Evolutionary conservation across 345 rosid genomes (phyloP).

Genomic region (Jatropha curcas): DNA sequence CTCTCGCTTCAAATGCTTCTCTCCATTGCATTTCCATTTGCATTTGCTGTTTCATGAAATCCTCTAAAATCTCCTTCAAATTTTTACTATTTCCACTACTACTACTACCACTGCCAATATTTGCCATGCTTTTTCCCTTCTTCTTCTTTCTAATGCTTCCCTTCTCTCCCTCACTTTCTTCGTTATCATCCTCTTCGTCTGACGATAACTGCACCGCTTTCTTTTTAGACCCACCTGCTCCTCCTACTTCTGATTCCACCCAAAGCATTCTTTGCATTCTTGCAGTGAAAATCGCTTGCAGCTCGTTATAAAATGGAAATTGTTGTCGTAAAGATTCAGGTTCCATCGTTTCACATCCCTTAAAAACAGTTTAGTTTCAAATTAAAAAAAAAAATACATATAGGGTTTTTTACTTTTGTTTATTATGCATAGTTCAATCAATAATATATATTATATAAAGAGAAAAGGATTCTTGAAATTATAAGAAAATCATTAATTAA

Average conservation of each 20-base stretch:
- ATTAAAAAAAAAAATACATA: background rate
- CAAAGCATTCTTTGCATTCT: conserved; percentile 79
- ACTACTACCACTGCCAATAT: conserved; percentile 13
- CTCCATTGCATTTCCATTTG: conserved; percentile 86
- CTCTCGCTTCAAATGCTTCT: conserved; percentile 72
- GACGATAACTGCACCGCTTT: conserved; percentile 58
- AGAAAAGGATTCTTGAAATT: background rate
- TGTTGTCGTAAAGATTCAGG: conserved; percentile 71
- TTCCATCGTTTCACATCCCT: conserved; percentile 93
- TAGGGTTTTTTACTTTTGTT: too few relatives aligned
- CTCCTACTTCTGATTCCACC: conserved; percentile 69
- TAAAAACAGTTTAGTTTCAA: background rate
- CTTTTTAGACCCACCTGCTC: conserved; percentile 51
- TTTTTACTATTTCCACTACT: conserved; percentile 16
- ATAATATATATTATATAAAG: background rate
- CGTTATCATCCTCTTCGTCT: conserved; percentile 73
- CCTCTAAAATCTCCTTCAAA: conserved; percentile 60
- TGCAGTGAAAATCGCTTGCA: conserved; percentile 58
- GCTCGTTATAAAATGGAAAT: conserved; percentile 76
- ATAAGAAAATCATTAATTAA: background rate
- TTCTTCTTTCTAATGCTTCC: conserved; percentile 46
- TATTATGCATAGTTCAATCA: conserved; percentile 4
- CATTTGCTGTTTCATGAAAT: conserved; percentile 81
- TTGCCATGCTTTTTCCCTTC: conserved; percentile 34
- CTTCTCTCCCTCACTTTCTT: conserved; percentile 52